Base-by-base conservation (phyloP, 176 grass and related monocot species). In the Triticum monococcum region DNA sequence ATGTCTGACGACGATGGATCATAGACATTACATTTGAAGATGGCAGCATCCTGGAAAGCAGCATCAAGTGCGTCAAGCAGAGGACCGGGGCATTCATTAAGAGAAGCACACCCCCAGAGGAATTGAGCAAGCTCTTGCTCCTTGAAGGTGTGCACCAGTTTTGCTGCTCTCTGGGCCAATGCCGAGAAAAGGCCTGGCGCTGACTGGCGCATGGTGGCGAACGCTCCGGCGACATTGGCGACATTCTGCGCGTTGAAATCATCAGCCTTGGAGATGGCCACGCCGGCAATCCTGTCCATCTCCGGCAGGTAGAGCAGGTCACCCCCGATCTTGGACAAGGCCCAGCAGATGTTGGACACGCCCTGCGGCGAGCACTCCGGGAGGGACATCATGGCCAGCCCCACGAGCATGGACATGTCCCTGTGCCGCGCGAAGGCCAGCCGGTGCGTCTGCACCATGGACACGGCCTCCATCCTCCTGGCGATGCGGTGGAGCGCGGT, bases 401-500 rank as follows among this genome's bases (percentile, higher is more conserved):
- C 93, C 23, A 98, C 91, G 35, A 98, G 94, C 87, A 98, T 92
- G 64, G 91, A 95, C 96, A 94, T 95, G 86, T 95, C 93, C 84
- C 90, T 93, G 78, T 95, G 90, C 32, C 96, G 90, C 2, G 93
- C 88, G 77, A 98, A 94, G 35, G 88, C 86, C 9, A 98, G 83
- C 17, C 93, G 94, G 41, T 87, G 78, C 9, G 90, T 87, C 84
- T 93, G 89, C 10, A 75, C 30, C 93, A 95, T 94, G 62, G 88
- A 91, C 69, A 98, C 93, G 8, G 82, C 73, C 69, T 98, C 96
- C 93, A 98, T 98, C 93, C 95, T 98, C 86, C 81, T 95, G 24
- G 91, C 96, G n/a, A 98, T 98, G 68, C 96, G 91, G 86, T 98
- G 96, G 54, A 98, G 89, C 32, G 93, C 93, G 5, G 96, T 95